These are phyloP conservation scores for Suhomyces bribrorum DNA, from an alignment of 1,139 yeast genomes.

Conservation along the genomic window DNA sequence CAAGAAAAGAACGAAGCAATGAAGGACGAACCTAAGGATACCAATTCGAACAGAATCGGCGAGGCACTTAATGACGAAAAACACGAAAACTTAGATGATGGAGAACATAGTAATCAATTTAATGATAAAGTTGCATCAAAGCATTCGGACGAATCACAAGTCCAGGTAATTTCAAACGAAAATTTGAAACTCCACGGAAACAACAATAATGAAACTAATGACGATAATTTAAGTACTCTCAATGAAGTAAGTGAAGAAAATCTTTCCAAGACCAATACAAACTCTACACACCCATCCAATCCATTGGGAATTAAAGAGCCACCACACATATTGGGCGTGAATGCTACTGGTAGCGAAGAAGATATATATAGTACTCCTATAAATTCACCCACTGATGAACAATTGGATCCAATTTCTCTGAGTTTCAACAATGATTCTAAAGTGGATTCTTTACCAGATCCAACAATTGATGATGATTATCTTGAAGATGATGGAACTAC, in stretches of 20 bases:
- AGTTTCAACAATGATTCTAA: slow-evolving; percentile 8
- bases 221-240: slow-evolving; percentile 15
- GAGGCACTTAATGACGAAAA: background rate
- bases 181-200: background rate
- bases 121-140: background rate
- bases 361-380: slow-evolving; percentile 5
- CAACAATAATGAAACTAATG: slow-evolving; percentile 2
- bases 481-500: too few species aligned
- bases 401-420: background rate
- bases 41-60: background rate
- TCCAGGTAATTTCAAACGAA: too few species aligned
- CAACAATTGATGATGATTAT: slow-evolving; percentile 15
- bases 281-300: slow-evolving; percentile 2
- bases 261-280: slow-evolving; percentile 9
- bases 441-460: slow-evolving; percentile 18
- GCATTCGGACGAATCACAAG: too few species aligned
- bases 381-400: slow-evolving; percentile 5
- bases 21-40: background rate
- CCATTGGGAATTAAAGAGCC: background rate
- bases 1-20: background rate
- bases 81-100: background rate
- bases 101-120: too few species aligned
- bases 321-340: background rate
- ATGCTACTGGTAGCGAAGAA: slow-evolving; percentile 2
- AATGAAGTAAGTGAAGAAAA: slow-evolving; percentile 16